phyloP scores from a whole-genome alignment of 1,284 basidiomycete genomes.

The Farysia itapuensis region DNA sequence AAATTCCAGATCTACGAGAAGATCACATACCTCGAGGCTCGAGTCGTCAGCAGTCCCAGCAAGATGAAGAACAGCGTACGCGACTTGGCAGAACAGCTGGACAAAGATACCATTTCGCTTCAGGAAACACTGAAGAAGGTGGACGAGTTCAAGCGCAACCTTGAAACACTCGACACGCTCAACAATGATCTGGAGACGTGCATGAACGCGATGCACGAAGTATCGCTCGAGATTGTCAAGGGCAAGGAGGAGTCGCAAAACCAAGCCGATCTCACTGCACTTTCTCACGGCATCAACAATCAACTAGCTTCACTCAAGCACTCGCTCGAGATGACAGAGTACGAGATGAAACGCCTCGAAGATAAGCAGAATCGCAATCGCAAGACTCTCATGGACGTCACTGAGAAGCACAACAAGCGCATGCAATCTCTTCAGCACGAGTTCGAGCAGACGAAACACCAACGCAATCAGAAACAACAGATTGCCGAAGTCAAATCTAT shows the following conservation, averaged over 20 bases:
- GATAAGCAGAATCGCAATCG: slow-evolving; percentile 37
- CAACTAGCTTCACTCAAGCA: slow-evolving; percentile 31
- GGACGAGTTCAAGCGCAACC: slow-evolving; percentile 36
- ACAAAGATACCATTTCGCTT: slow-evolving; percentile 70
- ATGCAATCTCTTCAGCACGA: slow-evolving; percentile 32
- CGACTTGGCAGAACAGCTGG: slow-evolving; percentile 65
- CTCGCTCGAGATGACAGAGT: slow-evolving; percentile 35
- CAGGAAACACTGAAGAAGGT: slow-evolving; percentile 76
- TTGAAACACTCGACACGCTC: slow-evolving; percentile 38
- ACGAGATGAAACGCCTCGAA: slow-evolving; percentile 36
- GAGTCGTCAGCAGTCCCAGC: slow-evolving; percentile 41
- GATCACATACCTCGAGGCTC: slow-evolving; percentile 47
- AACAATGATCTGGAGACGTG: slow-evolving; percentile 33
- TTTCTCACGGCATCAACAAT: slow-evolving; percentile 32
- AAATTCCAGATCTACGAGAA: slow-evolving; percentile 44
- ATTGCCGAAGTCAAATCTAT: slow-evolving; percentile 22
- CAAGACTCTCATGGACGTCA: slow-evolving; percentile 35
- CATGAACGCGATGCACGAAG: slow-evolving; percentile 44
- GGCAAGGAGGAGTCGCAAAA: slow-evolving; percentile 38
- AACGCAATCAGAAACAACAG: slow-evolving; percentile 17
- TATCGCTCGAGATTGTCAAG: slow-evolving; percentile 43
- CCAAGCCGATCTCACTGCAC: slow-evolving; percentile 21
- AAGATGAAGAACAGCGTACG: slow-evolving; percentile 40
- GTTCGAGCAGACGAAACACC: slow-evolving; percentile 30
- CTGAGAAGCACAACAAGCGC: slow-evolving; percentile 31